phyloP scores from a whole-genome alignment of 805 yeast species.

The Scheffersomyces coipomensis region DNA sequence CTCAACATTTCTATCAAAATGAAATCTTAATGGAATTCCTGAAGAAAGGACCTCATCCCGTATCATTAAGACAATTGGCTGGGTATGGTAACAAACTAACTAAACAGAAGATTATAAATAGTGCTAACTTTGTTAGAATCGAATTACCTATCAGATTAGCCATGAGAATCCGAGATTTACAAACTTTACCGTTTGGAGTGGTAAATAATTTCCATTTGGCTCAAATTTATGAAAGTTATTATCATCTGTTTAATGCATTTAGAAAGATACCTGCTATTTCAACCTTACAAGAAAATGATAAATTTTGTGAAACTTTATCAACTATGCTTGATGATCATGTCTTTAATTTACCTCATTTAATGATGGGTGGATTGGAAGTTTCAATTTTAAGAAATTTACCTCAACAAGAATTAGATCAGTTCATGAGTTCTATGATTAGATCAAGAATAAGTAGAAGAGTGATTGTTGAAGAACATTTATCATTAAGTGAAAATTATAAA shows the following conservation, averaged over 20 bases:
- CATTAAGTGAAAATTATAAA: slow-evolving; percentile 66
- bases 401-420: slow-evolving; percentile 60
- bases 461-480: slow-evolving; percentile 86
- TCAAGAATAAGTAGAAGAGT: slow-evolving; percentile 88
- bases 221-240: slow-evolving; percentile 86
- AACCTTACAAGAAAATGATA: slow-evolving; percentile 70
- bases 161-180: slow-evolving; percentile 74
- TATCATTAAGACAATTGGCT: slow-evolving; percentile 84
- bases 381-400: slow-evolving; percentile 60
- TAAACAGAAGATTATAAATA: slow-evolving; percentile 69
- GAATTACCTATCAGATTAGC: slow-evolving; percentile 87
- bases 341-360: slow-evolving; percentile 78
- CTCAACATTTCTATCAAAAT: slow-evolving; percentile 86
- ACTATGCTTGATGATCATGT: slow-evolving; percentile 76
- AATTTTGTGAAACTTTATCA: slow-evolving; percentile 64
- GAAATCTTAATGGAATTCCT: slow-evolving; percentile 63
- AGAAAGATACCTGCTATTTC: slow-evolving; percentile 68
- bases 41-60: slow-evolving; percentile 76
- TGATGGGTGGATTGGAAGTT: slow-evolving; percentile 90
- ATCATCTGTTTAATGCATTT: slow-evolving; percentile 82
- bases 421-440: slow-evolving; percentile 75
- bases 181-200: slow-evolving; percentile 77
- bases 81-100: slow-evolving; percentile 81
- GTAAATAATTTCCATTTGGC: slow-evolving; percentile 83
- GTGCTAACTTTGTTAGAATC: slow-evolving; percentile 85